Conservation (phyloP, 208 protist genomes). For the Spongospora subterranea region DNA sequence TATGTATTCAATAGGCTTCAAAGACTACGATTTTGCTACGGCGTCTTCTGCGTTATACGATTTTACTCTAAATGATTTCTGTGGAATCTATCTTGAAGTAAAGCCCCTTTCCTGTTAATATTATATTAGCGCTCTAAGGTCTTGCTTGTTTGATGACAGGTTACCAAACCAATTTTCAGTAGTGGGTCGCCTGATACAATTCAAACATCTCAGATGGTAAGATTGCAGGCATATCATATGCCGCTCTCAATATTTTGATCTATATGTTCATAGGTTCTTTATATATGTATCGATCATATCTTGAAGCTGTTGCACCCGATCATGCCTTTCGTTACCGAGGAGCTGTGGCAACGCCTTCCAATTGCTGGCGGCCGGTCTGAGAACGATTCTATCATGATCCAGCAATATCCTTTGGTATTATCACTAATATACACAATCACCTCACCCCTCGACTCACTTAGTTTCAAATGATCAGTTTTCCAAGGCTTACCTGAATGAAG, state of each 20-base stretch:
- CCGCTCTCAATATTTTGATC: not conserved
- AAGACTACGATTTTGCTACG: constrained; percentile 51
- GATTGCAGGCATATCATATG: not conserved
- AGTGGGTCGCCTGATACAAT: constrained; percentile 24
- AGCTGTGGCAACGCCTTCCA: constrained; percentile 95
- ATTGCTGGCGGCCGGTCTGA: not conserved
- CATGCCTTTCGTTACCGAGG: constrained; percentile 99
- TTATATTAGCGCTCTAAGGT: not conserved
- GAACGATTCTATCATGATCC: constrained; percentile 66
- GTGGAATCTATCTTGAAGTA: constrained; percentile 89
- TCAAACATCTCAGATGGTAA: not conserved
- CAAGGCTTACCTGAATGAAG: not conserved
- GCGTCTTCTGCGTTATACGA: constrained; percentile 33
- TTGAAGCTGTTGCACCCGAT: constrained; percentile 95
- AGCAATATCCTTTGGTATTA: constrained; percentile 55
- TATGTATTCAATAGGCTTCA: not conserved
- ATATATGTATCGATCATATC: constrained; percentile 47
- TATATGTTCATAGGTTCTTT: not conserved
- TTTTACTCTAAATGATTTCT: constrained; percentile 88
- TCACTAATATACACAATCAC: not conserved
- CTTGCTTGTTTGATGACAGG: not conserved
- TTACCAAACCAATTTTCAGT: constrained; percentile 60
- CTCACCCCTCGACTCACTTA: too few relatives aligned
- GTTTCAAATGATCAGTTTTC: too few relatives aligned
- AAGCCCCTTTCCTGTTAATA: constrained; percentile 51